Conservation (phyloP, 495 filamentous ascomycete species). For the Tuber calosporum region DNA sequence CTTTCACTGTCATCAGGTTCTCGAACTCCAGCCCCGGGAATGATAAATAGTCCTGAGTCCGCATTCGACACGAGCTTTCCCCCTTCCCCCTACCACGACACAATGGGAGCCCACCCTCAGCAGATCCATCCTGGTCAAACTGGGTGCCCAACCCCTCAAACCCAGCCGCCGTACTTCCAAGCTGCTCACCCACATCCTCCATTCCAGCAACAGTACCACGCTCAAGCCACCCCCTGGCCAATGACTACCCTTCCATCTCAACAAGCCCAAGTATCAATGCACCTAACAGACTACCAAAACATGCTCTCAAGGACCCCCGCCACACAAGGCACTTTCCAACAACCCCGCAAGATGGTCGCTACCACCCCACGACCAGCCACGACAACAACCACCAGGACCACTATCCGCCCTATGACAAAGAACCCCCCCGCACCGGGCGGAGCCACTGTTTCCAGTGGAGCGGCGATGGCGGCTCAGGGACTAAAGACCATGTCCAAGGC, state of each 20-base stretch:
- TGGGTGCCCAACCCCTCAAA: background rate
- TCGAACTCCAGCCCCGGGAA: background rate
- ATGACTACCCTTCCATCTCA: background rate
- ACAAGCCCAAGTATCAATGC: background rate
- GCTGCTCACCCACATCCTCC: background rate
- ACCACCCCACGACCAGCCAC: constrained; percentile 12
- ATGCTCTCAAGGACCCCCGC: background rate
- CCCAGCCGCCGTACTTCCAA: background rate
- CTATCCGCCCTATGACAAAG: constrained; percentile 14
- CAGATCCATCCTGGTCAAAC: background rate
- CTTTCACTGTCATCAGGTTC: constrained; percentile 15
- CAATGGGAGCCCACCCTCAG: background rate
- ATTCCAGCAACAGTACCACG: background rate
- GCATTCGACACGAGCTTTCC: background rate
- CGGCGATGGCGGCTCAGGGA: constrained; percentile 18
- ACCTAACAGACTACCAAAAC: background rate
- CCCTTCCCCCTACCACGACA: background rate
- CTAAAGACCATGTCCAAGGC: constrained; percentile 20
- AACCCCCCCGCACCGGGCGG: background rate
- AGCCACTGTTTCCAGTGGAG: constrained; percentile 9
- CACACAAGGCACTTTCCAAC: background rate
- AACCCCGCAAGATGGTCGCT: background rate
- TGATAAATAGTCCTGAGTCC: background rate
- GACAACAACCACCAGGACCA: constrained; percentile 5
- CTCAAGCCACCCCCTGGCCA: background rate